Percentiles rank a stretch among this genome's conserved stretches.
Evolutionary conservation across 2,329 filamentous ascomycete genomes (phyloP).

Genomic region (Amphichorda felina): DNA sequence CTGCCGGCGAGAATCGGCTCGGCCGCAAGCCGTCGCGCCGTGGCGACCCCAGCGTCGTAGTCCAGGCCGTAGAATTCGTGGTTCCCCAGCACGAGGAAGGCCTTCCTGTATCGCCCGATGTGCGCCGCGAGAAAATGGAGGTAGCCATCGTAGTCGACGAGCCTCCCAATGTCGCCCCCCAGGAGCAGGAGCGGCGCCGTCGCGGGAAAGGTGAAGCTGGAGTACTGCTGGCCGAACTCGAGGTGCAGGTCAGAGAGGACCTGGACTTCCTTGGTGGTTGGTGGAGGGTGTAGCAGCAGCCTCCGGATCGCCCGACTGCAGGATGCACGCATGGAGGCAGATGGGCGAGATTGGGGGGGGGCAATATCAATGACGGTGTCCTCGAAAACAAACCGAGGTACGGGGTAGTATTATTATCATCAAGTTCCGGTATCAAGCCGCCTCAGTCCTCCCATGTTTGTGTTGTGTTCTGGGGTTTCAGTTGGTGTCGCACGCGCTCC

Average conservation of each 20-base stretch:
- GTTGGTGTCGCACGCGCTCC: too few species aligned
- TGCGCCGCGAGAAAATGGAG: conserved; percentile 28
- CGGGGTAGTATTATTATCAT: too few species aligned
- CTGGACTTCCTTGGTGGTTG: too few species aligned
- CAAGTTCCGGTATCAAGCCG: too few species aligned
- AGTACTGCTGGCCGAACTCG: conserved; percentile 30
- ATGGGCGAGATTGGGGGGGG: too few species aligned
- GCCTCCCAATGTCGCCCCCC: conserved; percentile 36
- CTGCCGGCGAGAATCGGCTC: conserved; percentile 24
- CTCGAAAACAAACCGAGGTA: too few species aligned
- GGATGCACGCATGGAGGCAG: too few species aligned
- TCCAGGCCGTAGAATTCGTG: conserved; percentile 39
- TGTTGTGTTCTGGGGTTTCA: too few species aligned
- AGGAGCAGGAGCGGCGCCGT: conserved; percentile 31
- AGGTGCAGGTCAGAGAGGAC: conserved; percentile 39
- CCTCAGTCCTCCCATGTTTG: too few species aligned
- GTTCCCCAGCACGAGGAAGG: conserved; percentile 39
- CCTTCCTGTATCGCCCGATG: conserved; percentile 24
- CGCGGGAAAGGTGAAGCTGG: conserved; percentile 24
- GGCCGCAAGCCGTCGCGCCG: conserved; percentile 21
- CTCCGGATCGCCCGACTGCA: too few species aligned
- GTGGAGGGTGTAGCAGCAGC: too few species aligned
- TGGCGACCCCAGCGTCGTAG: conserved; percentile 21
- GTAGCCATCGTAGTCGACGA: conserved; percentile 32
- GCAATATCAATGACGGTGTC: too few species aligned